Conservation (phyloP, 208 protist species). For the Blastocrithidia nonstop region DNA sequence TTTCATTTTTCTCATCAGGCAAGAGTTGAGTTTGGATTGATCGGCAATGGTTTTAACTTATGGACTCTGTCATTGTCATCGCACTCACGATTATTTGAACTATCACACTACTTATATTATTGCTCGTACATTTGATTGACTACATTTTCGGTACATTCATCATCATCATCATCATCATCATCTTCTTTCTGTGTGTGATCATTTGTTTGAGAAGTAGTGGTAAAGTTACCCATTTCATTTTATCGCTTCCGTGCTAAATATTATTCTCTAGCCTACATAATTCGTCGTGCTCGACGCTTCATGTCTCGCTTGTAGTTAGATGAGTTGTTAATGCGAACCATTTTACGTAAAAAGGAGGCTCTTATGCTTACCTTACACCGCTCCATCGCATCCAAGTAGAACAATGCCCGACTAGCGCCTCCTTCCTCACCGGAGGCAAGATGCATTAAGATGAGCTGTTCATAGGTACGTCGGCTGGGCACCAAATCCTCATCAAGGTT, state of each 20-base stretch:
- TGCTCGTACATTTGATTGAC: conserved; percentile 5
- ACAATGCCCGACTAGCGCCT: conserved; percentile 63
- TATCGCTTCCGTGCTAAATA: conserved; percentile 40
- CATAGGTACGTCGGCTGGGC: conserved; percentile 68
- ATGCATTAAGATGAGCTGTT: conserved; percentile 86
- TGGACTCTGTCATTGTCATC: conserved; percentile 5
- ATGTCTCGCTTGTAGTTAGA: conserved; percentile 84
- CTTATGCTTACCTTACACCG: conserved; percentile 43
- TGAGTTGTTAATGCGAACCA: conserved; percentile 74
- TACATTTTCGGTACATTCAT: background rate
- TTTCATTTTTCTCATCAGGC: conserved; percentile 82
- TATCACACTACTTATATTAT: conserved; percentile 2
- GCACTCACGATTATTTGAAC: too few relatives aligned
- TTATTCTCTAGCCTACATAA: conserved; percentile 82
- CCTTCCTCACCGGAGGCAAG: conserved; percentile 82
- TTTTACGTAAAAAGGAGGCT: conserved; percentile 69
- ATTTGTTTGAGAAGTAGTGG: background rate
- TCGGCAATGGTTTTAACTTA: conserved; percentile 26
- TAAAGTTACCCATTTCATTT: background rate
- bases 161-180: background rate
- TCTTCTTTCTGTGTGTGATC: background rate
- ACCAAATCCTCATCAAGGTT: conserved; percentile 56
- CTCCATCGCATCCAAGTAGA: conserved; percentile 84
- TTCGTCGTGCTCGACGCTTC: conserved; percentile 84
- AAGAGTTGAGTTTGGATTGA: conserved; percentile 41